A percentile compares a stretch with the other conserved stretches of the same genome.
These are phyloP conservation scores for Daldinia vernicosa DNA, from an alignment of 495 filamentous ascomycete species.

Conservation along the genomic window DNA sequence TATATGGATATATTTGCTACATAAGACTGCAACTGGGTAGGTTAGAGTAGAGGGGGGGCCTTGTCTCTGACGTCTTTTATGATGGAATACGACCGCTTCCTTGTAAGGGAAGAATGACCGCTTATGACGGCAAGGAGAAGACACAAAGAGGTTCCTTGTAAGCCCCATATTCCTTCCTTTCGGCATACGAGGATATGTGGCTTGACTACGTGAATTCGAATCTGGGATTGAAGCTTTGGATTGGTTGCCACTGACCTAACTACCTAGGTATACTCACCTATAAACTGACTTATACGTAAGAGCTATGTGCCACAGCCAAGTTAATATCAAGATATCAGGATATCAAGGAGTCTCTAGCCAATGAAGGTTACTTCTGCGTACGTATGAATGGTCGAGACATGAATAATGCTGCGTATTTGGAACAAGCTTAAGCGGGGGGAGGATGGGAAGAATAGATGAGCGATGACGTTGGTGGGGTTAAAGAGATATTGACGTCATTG, in stretches of 20 bases:
- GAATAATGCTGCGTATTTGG: neutral
- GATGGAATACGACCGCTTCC: constrained; percentile 19
- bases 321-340: neutral
- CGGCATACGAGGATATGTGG: constrained; percentile 17
- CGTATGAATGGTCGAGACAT: constrained; percentile 16
- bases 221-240: constrained; percentile 22
- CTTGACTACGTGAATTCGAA: constrained; percentile 25
- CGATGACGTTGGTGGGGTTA: constrained; percentile 43
- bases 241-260: constrained; percentile 22
- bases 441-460: constrained; percentile 14
- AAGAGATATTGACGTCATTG: constrained; percentile 34
- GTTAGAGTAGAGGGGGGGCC: constrained; percentile 9
- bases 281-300: constrained; percentile 12
- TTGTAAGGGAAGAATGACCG: constrained; percentile 14
- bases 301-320: constrained; percentile 12
- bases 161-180: constrained; percentile 11
- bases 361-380: neutral
- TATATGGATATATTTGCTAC: constrained; percentile 35
- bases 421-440: constrained; percentile 14
- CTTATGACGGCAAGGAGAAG: constrained; percentile 20
- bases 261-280: neutral
- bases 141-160: constrained; percentile 28
- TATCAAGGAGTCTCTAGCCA: neutral
- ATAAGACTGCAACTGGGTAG: constrained; percentile 4
- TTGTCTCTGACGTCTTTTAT: constrained; percentile 39